Base-by-base conservation (phyloP, 164 flowering plant genomes). In the Santalum album region DNA sequence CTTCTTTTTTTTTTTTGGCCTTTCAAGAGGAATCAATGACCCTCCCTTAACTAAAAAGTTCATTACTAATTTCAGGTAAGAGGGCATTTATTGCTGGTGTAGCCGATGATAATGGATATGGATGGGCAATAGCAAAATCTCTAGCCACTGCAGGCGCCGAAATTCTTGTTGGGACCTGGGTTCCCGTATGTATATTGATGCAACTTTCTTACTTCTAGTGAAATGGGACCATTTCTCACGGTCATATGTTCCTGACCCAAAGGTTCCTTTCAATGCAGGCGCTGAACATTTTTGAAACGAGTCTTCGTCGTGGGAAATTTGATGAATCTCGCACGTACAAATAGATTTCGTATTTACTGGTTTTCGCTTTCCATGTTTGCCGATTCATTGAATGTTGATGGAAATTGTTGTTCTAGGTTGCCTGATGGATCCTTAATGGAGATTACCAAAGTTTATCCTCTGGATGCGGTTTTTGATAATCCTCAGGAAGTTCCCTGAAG, bases 131-230 rank as follows among this genome's bases (percentile, higher is more conserved):
- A 23, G 98, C 98, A 40, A 92, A 89, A 66, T 85, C 96, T 60
- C 91, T 92, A 26, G 98, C 98, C 66, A 96, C 98, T 63, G 96
- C 98, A 0, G 98, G 98, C 58, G 98, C 98, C 70, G 89, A 92
- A 75, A 88, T 91, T 71, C 84, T 91, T 39, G 79, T 91, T 26
- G 98, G 96, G 42, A 88, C 98, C 44, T 91, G 96, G 98, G 98
- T 91, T 25, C 98, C 98, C 55, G 98, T 88, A 76, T 71, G 96
- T 78, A 53, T 54, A 38, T 49, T 57, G 34, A 29, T 4, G 6
- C 4, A 3, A 29, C 34, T 9, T 29, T 29, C 34, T 29, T 29
- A 29, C 6, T 3, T 29, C 34, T 3, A 29, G 34, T 29, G 34
- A 29, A 9, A 29, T n/a, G n/a, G 34, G 34, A 29, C 34, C 9